Evolutionary conservation across 768 basidiomycete species (phyloP).

Genomic region (Phanerodontia chrysosporium): DNA sequence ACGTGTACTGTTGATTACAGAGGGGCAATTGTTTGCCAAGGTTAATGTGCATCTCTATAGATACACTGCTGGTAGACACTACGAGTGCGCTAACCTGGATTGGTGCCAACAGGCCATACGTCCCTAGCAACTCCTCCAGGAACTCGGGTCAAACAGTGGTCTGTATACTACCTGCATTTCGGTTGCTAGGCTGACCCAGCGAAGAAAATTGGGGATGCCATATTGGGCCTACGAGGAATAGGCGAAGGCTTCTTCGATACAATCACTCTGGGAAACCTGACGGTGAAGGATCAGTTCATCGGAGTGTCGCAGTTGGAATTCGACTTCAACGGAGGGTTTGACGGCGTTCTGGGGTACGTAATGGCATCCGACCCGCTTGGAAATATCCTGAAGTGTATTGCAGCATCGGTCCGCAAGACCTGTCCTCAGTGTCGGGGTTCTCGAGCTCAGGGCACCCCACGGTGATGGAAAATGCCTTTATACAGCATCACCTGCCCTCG

Average conservation of each 20-base stretch:
- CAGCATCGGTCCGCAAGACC: slow-evolving; percentile 52
- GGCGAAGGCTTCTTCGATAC: slow-evolving; percentile 37
- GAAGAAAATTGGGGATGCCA: no score
- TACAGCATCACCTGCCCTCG: slow-evolving; percentile 35
- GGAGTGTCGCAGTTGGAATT: no score
- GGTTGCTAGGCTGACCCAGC: not conserved
- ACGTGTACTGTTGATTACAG: not conserved
- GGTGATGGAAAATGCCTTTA: slow-evolving; percentile 48
- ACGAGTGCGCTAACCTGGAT: slow-evolving; percentile 1
- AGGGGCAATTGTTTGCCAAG: not conserved
- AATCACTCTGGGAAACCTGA: slow-evolving; percentile 40
- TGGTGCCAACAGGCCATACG: slow-evolving; percentile 32
- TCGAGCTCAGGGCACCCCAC: slow-evolving; percentile 14
- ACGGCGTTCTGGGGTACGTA: slow-evolving; percentile 52
- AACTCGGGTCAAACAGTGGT: not conserved
- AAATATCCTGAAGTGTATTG: not conserved
- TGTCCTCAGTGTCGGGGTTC: slow-evolving; percentile 32
- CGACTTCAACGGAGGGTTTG: slow-evolving; percentile 43
- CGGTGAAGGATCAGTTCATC: no score
- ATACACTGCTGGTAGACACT: slow-evolving; percentile 2
- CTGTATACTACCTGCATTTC: slow-evolving; percentile 41
- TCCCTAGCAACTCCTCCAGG: not conserved
- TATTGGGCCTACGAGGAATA: slow-evolving; percentile 37
- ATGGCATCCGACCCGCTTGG: no score
- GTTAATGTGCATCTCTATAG: not conserved